Conservation (phyloP, 148 eudicot genomes). For the Cornus suecica region DNA sequence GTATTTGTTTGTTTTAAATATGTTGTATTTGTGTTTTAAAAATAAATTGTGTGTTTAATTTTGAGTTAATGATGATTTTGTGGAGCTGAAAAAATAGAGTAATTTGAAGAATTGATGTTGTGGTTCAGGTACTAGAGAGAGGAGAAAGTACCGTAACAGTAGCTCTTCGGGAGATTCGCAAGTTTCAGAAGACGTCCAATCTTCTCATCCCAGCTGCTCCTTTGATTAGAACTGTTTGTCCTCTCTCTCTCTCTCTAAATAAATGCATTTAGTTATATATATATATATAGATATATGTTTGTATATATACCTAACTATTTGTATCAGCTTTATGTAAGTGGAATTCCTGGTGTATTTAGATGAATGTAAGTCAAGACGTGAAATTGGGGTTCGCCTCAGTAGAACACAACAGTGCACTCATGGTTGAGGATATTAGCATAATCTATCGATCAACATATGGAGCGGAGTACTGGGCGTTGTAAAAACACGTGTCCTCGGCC, state of each 20-base stretch:
- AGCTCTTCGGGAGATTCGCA: slow-evolving; percentile 49
- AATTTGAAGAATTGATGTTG: not conserved
- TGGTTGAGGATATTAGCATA: not conserved
- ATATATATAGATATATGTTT: not conserved
- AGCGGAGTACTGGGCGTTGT: too few species aligned
- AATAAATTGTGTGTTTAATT: too few species aligned
- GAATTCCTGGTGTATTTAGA: not conserved
- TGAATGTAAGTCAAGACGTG: not conserved
- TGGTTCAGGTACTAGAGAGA: slow-evolving; percentile 11
- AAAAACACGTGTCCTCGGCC: too few species aligned
- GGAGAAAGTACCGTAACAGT: slow-evolving; percentile 22
- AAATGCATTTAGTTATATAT: not conserved
- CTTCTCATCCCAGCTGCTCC: slow-evolving; percentile 52
- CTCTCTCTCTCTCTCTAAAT: not conserved
- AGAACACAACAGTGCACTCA: not conserved
- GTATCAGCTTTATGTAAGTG: not conserved
- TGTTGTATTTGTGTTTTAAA: too few species aligned
- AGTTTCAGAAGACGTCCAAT: slow-evolving; percentile 28
- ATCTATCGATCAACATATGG: not conserved
- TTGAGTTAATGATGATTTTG: not conserved
- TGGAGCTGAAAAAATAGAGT: not conserved
- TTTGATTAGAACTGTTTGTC: slow-evolving; percentile 29
- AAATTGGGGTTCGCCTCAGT: too few species aligned
- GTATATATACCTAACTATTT: not conserved
- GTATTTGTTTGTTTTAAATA: not conserved